Percentiles rank a stretch among this genome's conserved stretches.
These are phyloP conservation scores for Plantago elongata DNA, from an alignment of 257 asterid species.

Conservation along the genomic window DNA sequence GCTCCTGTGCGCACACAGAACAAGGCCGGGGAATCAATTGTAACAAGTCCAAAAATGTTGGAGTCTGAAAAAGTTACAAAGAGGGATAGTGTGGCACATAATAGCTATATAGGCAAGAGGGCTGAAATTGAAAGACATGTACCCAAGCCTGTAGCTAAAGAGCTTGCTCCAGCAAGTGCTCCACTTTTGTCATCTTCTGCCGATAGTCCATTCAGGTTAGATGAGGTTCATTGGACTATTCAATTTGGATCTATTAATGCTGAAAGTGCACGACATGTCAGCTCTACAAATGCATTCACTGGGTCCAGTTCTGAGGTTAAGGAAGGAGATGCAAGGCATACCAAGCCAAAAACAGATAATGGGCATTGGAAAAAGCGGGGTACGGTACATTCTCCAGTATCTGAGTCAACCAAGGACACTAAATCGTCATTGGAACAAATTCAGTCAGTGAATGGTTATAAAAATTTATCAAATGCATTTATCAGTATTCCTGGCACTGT, in stretches of 20 bases:
- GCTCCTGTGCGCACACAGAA: slow-evolving; percentile 73
- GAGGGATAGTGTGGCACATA: slow-evolving; percentile 40
- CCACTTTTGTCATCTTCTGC: slow-evolving; percentile 33
- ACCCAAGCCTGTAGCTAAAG: slow-evolving; percentile 89
- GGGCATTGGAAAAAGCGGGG: slow-evolving; percentile 64
- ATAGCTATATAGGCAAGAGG: slow-evolving; percentile 70
- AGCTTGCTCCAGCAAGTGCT: slow-evolving; percentile 64
- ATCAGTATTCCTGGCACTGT: slow-evolving; percentile 19
- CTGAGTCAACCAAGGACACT: slow-evolving; percentile 35
- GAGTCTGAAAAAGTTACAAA: slow-evolving; percentile 35
- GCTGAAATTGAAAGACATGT: slow-evolving; percentile 97
- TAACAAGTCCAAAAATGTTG: slow-evolving; percentile 30
- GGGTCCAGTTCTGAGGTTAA: slow-evolving; percentile 34
- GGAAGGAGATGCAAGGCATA: slow-evolving; percentile 40
- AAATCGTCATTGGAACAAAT: slow-evolving; percentile 27
- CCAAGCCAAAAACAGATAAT: slow-evolving; percentile 50
- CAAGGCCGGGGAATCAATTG: slow-evolving; percentile 55
- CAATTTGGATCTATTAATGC: slow-evolving; percentile 29
- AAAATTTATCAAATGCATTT: slow-evolving; percentile 27
- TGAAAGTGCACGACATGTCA: slow-evolving; percentile 28
- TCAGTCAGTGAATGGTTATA: slow-evolving; percentile 31
- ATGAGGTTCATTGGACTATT: slow-evolving; percentile 33
- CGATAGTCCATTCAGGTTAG: slow-evolving; percentile 26
- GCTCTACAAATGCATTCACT: slow-evolving; percentile 26
- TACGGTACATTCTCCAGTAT: slow-evolving; percentile 29